Conservation (phyloP, 2,329 filamentous ascomycete genomes). For the Didymellaceae sp. region DNA sequence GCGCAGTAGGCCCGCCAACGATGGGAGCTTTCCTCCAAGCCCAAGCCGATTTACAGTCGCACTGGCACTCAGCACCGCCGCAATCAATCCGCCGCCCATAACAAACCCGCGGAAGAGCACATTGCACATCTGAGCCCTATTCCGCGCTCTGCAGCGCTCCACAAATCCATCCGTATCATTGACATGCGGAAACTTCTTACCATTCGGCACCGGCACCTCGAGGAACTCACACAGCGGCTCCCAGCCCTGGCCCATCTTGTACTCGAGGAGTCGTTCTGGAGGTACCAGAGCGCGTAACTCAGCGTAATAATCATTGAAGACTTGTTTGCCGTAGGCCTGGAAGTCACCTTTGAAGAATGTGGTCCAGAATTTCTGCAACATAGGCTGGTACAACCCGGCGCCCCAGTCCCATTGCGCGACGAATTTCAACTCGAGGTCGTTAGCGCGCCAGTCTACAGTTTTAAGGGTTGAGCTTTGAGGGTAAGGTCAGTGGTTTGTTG, state of each 20-base stretch:
- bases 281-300: constrained; percentile 57
- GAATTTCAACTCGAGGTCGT: constrained; percentile 65
- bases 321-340: constrained; percentile 67
- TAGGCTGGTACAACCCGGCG: constrained; percentile 71
- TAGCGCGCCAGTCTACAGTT: constrained; percentile 72
- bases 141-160: constrained; percentile 59
- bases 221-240: constrained; percentile 39
- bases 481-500: neutral
- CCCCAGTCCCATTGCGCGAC: constrained; percentile 68
- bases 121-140: constrained; percentile 64
- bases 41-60: constrained; percentile 8
- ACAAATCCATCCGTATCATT: constrained; percentile 54
- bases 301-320: constrained; percentile 64
- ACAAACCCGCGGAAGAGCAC: constrained; percentile 39
- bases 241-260: constrained; percentile 27
- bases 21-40: constrained; percentile 8
- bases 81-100: constrained; percentile 11
- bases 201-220: constrained; percentile 34
- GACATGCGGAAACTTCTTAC: constrained; percentile 28
- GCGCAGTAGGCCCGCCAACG: constrained; percentile 3
- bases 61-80: constrained; percentile 8
- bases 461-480: constrained; percentile 63
- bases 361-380: constrained; percentile 73
- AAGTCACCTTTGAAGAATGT: constrained; percentile 73
- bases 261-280: constrained; percentile 56